These are phyloP conservation scores for Sarocladium strictum DNA, from an alignment of 2,329 filamentous ascomycete species.

Conservation along the genomic window DNA sequence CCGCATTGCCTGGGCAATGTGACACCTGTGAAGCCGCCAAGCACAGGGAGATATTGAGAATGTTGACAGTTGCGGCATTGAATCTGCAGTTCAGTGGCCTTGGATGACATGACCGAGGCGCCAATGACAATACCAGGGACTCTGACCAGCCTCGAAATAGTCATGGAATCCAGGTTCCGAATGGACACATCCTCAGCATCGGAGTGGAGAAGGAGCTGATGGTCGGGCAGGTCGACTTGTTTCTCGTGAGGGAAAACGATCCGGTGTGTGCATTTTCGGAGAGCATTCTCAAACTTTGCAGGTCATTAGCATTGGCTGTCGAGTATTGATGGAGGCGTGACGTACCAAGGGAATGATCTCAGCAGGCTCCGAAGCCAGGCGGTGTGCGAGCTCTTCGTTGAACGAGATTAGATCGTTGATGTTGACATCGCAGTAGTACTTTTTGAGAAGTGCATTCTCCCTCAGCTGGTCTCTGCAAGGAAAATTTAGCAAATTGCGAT, in stretches of 20 bases:
- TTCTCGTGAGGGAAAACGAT: constrained; percentile 79
- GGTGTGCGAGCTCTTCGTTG: constrained; percentile 90
- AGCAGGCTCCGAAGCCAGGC: constrained; percentile 79
- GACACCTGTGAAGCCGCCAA: constrained; percentile 82
- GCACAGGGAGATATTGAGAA: constrained; percentile 62
- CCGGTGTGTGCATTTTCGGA: constrained; percentile 85
- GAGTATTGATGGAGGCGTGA: not conserved
- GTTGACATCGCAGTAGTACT: constrained; percentile 94
- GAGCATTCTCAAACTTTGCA: constrained; percentile 76
- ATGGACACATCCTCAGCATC: constrained; percentile 88
- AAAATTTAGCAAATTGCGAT: not conserved
- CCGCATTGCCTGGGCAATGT: constrained; percentile 75
- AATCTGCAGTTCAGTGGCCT: constrained; percentile 80
- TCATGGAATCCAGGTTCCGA: constrained; percentile 85
- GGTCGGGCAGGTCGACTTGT: constrained; percentile 69
- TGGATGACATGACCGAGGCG: constrained; percentile 92
- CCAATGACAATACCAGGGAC: constrained; percentile 98
- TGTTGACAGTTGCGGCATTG: constrained; percentile 84
- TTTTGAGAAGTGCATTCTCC: constrained; percentile 90
- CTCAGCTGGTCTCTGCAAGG: constrained; percentile 76
- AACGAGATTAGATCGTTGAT: constrained; percentile 93
- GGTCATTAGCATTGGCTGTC: not conserved
- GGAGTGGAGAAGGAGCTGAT: constrained; percentile 93
- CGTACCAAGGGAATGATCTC: constrained; percentile 87
- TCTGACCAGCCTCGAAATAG: constrained; percentile 88